These are phyloP conservation scores for Sporisorium sorghi DNA, from an alignment of 1,284 basidiomycete genomes.

Conservation along the genomic window DNA sequence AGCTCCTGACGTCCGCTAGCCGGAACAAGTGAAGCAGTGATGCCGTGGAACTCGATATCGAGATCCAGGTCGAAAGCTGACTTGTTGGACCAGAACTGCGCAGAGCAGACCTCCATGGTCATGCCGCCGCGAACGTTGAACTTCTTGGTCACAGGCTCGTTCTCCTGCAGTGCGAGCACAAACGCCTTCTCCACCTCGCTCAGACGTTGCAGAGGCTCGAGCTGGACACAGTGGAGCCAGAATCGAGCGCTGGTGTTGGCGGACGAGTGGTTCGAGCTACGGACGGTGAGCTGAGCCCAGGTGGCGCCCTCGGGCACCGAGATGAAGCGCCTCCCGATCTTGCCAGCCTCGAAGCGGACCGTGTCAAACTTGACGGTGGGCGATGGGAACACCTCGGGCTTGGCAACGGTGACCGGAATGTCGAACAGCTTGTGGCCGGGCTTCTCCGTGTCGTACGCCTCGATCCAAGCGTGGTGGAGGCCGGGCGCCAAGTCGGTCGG, in stretches of 20 bases:
- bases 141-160: constrained; percentile 67
- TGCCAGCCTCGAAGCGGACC: constrained; percentile 59
- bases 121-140: constrained; percentile 65
- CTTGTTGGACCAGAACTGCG: constrained; percentile 68
- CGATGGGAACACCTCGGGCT: constrained; percentile 57
- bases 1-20: constrained; percentile 60
- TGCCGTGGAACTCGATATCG: constrained; percentile 69
- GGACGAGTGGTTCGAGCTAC: constrained; percentile 60
- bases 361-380: constrained; percentile 57
- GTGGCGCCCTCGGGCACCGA: constrained; percentile 68
- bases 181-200: constrained; percentile 65
- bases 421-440: constrained; percentile 64
- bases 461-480: constrained; percentile 65
- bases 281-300: constrained; percentile 67
- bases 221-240: constrained; percentile 69
- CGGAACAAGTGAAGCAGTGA: constrained; percentile 49
- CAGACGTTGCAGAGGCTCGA: constrained; percentile 65
- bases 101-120: constrained; percentile 68
- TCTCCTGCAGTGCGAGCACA: constrained; percentile 65
- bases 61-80: constrained; percentile 67
- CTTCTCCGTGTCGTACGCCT: constrained; percentile 62
- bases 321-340: constrained; percentile 66
- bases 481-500: constrained; percentile 63
- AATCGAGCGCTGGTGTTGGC: constrained; percentile 63
- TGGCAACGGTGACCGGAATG: constrained; percentile 69